A percentile compares a stretch with the other conserved stretches of the same genome.
These are phyloP conservation scores for Fusarium sp. DNA, from an alignment of 2,329 filamentous ascomycete species.

Conservation along the genomic window DNA sequence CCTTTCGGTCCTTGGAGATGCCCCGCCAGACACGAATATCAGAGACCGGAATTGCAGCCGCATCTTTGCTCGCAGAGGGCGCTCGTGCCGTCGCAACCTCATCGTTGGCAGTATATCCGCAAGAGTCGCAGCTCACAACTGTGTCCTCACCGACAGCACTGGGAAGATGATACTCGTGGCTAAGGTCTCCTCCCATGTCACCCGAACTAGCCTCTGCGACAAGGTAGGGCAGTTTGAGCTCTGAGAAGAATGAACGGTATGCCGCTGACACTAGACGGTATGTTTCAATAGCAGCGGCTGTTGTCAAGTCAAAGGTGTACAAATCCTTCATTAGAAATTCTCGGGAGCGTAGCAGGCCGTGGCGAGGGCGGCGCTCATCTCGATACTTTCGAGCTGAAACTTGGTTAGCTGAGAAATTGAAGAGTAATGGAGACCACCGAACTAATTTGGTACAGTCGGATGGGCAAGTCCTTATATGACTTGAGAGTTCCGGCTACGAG, in stretches of 20 bases:
- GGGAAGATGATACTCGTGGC: conserved; percentile 93
- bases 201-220: conserved; percentile 92
- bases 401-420: conserved; percentile 28
- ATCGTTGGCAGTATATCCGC: conserved; percentile 85
- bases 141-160: conserved; percentile 86
- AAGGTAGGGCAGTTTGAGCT: conserved; percentile 84
- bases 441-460: conserved; percentile 93
- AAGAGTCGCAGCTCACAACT: conserved; percentile 79
- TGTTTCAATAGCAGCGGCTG: conserved; percentile 78
- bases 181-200: conserved; percentile 93
- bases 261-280: conserved; percentile 80
- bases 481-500: conserved; percentile 79
- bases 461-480: conserved; percentile 87
- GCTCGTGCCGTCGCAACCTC: conserved; percentile 73
- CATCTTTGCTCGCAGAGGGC: neutral
- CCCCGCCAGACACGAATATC: conserved; percentile 67
- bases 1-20: conserved; percentile 74
- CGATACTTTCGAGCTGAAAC: conserved; percentile 85
- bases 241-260: conserved; percentile 82
- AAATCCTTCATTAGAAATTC: conserved; percentile 99
- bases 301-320: conserved; percentile 88
- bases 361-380: conserved; percentile 88
- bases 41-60: conserved; percentile 3
- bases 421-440: neutral
- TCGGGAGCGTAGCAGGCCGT: conserved; percentile 86